Percentiles rank a stretch among this genome's conserved stretches.
phyloP scores from a whole-genome alignment of 202 grass and related monocot genomes.

The Musa balbisiana region DNA sequence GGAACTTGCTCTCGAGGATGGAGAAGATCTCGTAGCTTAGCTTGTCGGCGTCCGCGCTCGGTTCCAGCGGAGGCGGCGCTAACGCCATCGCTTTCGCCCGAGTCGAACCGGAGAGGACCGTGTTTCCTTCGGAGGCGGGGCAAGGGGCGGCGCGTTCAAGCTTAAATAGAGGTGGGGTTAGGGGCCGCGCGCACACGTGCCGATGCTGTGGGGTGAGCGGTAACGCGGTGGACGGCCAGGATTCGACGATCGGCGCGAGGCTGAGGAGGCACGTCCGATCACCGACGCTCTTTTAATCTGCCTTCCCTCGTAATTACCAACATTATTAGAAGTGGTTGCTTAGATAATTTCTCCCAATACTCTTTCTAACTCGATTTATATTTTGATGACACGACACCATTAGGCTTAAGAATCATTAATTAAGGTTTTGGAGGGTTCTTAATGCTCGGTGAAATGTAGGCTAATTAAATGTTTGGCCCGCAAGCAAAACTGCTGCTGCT shows the following conservation, averaged over 20 bases:
- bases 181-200: neutral
- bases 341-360: no score
- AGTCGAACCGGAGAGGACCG: neutral
- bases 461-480: neutral
- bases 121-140: neutral
- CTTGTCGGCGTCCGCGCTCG: constrained; percentile 53
- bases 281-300: neutral
- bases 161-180: neutral
- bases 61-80: neutral
- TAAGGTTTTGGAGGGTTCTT: neutral
- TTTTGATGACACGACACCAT: no score
- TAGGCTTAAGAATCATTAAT: neutral
- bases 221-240: neutral
- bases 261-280: neutral
- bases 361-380: no score
- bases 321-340: neutral
- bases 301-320: neutral
- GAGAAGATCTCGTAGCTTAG: constrained; percentile 97
- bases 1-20: constrained; percentile 83
- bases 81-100: neutral
- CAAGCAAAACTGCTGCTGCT: no score
- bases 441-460: neutral
- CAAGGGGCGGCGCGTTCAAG: neutral
- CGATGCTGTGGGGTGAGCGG: neutral
- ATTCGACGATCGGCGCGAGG: neutral